Conservation (phyloP, 495 filamentous ascomycete species). For the Astrothelium subdiscretum region DNA sequence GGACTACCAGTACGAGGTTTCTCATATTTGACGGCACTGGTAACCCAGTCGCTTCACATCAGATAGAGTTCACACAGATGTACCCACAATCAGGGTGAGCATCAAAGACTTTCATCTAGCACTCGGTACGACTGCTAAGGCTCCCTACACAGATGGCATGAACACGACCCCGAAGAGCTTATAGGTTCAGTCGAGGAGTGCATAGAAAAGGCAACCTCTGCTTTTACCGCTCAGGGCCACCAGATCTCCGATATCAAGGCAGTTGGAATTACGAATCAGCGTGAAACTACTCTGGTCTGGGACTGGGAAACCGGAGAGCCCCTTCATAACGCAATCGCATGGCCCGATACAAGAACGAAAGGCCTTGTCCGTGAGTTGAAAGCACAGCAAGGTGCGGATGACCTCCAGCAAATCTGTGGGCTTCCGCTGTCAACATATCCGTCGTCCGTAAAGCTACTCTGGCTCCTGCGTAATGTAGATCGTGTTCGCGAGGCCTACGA, state of each 20-base stretch:
- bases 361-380: conserved; percentile 68
- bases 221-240: conserved; percentile 60
- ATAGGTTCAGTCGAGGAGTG: conserved; percentile 68
- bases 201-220: conserved; percentile 66
- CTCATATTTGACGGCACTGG: conserved; percentile 77
- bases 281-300: conserved; percentile 85
- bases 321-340: conserved; percentile 77
- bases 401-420: conserved; percentile 63
- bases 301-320: conserved; percentile 74
- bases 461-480: conserved; percentile 64
- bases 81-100: conserved; percentile 81
- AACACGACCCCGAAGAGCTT: conserved; percentile 75
- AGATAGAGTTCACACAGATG: conserved; percentile 77
- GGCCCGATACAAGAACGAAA: conserved; percentile 80
- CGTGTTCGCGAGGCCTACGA: conserved; percentile 66
- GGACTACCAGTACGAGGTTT: conserved; percentile 84
- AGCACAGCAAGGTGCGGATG: conserved; percentile 49
- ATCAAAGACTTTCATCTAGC: conserved; percentile 1
- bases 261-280: conserved; percentile 84
- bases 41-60: conserved; percentile 69
- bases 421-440: conserved; percentile 87
- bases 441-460: conserved; percentile 76
- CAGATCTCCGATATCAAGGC: conserved; percentile 60
- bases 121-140: conserved; percentile 5
- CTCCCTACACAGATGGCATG: conserved; percentile 59